Base-by-base conservation (phyloP, 345 rosid genomes). In the Arabidopsis arenosa region DNA sequence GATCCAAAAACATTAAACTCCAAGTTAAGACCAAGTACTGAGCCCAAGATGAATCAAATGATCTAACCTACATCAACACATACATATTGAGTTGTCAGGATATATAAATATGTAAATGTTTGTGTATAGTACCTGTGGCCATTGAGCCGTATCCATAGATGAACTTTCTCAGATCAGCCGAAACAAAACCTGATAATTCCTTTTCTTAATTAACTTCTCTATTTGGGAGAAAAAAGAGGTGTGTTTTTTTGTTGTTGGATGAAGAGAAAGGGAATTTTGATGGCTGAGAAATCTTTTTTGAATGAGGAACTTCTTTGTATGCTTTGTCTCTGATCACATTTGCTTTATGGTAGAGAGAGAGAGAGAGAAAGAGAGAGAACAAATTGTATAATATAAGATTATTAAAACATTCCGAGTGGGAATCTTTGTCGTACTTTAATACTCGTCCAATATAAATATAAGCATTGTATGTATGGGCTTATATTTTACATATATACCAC, bases 111-210 rank as follows among this genome's bases (percentile, higher is more conserved):
- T 48, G 9, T 15, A 68, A 43, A 61, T 74, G 44, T 72, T 77
- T 82, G 70, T 85, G 51, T 74, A 23, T 80, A 28, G 32, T 28
- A 93, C 98, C 98, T 91, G 97, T 84, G 97, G 93, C 97, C 97
- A 93, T 72, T 86, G 92, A 84, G 90, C 94, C 68, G 92, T 93
- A 84, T 91, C 97, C 98, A 93, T 93, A 90, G 85, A 75, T 84
- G 78, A 84, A 74, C 64, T 57, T 82, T 76, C 69, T 73, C 65
- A 67, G 74, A 72, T 55, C 75, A 57, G 65, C 63, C 65, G 53
- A 76, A 73, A 75, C 54, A 78, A 63, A 76, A 63, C 33, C 41
- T 78, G 68, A 65, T 63, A 36, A 14, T 59, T 65, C 33, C 17
- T 59, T 65, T 56, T 18, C 54, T 64, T 56, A 5, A 11, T 60